Evolutionary conservation across 1,284 basidiomycete genomes (phyloP).

Genomic region (Cutaneotrichosporon sp.): DNA sequence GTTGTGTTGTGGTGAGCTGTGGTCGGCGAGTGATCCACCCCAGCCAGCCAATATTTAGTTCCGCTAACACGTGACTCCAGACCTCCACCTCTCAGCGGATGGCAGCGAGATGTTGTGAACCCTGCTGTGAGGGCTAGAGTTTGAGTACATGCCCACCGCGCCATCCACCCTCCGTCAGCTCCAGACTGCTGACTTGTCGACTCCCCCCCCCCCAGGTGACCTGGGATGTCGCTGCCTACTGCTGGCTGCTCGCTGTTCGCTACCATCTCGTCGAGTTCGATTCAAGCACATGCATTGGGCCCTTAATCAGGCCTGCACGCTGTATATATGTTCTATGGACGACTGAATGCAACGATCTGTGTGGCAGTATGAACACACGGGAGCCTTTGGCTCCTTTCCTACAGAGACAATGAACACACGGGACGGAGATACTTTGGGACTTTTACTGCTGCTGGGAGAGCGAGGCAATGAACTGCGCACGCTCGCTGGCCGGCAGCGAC

Average conservation of each 20-base stretch:
- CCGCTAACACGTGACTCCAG: not conserved
- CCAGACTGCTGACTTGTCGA: no score
- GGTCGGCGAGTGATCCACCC: not conserved
- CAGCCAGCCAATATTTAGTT: conserved; percentile 1
- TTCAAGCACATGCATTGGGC: conserved; percentile 8
- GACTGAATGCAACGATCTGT: conserved; percentile 13
- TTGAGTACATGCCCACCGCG: no score
- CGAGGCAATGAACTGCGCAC: conserved; percentile 60
- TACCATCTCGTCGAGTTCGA: not conserved
- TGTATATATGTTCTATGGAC: conserved; percentile 14
- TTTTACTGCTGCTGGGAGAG: conserved; percentile 23
- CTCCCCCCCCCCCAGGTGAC: no score
- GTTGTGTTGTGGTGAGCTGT: conserved; percentile 1
- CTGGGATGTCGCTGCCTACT: no score
- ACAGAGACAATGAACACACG: conserved; percentile 10
- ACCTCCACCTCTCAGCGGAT: not conserved
- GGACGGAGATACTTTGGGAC: not conserved
- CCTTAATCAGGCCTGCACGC: conserved; percentile 1
- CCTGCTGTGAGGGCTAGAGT: no score
- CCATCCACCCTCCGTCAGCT: no score
- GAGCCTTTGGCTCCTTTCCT: conserved; percentile 11
- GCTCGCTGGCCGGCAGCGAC: conserved; percentile 70
- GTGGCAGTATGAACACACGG: conserved; percentile 13
- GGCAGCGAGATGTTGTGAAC: no score
- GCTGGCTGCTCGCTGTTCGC: no score